phyloP scores from a whole-genome alignment of 768 basidiomycete species.

The Zangia roseola region DNA sequence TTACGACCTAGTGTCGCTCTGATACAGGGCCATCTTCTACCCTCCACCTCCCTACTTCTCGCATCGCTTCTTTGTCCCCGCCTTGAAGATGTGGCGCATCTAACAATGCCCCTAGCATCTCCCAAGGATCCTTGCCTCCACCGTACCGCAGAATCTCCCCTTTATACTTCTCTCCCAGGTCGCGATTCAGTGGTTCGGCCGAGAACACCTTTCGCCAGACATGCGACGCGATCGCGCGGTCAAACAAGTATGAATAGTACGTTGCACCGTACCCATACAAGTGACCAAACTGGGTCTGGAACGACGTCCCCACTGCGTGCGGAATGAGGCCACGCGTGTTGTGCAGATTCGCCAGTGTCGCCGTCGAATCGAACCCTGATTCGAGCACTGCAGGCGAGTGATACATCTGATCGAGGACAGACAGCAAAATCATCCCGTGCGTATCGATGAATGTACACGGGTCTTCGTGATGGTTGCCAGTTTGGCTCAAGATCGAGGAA shows the following conservation, averaged over 20 bases:
- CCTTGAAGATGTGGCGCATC: slow-evolving; percentile 57
- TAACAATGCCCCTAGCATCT: slow-evolving; percentile 78
- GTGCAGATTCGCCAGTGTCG: slow-evolving; percentile 57
- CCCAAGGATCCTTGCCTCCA: slow-evolving; percentile 92
- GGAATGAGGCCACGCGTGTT: slow-evolving; percentile 77
- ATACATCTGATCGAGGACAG: slow-evolving; percentile 84
- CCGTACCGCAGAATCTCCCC: slow-evolving; percentile 73
- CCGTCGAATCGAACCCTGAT: slow-evolving; percentile 70
- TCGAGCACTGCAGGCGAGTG: slow-evolving; percentile 68
- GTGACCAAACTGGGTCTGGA: slow-evolving; percentile 96
- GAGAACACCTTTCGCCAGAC: slow-evolving; percentile 82
- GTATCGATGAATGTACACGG: slow-evolving; percentile 86
- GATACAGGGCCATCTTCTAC: slow-evolving; percentile 71
- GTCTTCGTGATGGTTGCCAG: slow-evolving; percentile 68
- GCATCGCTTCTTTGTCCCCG: slow-evolving; percentile 85
- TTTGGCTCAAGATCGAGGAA: slow-evolving; percentile 43
- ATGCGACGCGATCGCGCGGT: slow-evolving; percentile 92
- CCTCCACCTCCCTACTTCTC: slow-evolving; percentile 85
- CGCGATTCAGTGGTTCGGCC: slow-evolving; percentile 62
- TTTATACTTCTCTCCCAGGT: slow-evolving; percentile 81
- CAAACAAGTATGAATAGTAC: slow-evolving; percentile 97
- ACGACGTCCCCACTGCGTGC: slow-evolving; percentile 79
- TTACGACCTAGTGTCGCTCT: slow-evolving; percentile 50
- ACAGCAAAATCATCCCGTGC: slow-evolving; percentile 86
- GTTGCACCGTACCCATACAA: slow-evolving; percentile 96